A percentile compares a stretch with the other conserved stretches of the same genome.
phyloP scores from a whole-genome alignment of 371 early-diverging fungal genomes.

The Mucor piriformis region DNA sequence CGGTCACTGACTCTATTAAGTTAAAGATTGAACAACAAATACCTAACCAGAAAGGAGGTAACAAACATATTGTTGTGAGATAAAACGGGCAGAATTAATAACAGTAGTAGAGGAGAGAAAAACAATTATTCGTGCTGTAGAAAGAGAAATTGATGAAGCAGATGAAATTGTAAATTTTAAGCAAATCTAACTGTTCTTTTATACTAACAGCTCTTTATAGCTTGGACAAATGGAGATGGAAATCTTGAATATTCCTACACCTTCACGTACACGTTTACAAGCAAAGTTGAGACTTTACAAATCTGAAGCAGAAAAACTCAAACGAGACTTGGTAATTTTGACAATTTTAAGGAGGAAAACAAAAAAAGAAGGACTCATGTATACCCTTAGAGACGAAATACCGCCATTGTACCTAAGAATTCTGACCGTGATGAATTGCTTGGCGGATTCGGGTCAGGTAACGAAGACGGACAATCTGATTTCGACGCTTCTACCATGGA shows the following conservation, averaged over 20 bases:
- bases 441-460: conserved; percentile 50
- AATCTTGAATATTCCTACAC: conserved; percentile 72
- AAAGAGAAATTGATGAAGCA: conserved; percentile 90
- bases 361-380: no score
- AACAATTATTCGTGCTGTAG: conserved; percentile 70
- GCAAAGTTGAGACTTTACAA: conserved; percentile 76
- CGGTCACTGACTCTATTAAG: conserved; percentile 63
- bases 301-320: conserved; percentile 75
- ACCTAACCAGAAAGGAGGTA: conserved; percentile 65
- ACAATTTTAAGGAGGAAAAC: no score
- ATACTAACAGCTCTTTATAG: conserved; percentile 35
- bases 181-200: not conserved
- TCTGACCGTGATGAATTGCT: conserved; percentile 70
- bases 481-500: conserved; percentile 72
- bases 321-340: conserved; percentile 78
- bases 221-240: conserved; percentile 93
- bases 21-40: conserved; percentile 66
- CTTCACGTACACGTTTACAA: conserved; percentile 68
- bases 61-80: not conserved
- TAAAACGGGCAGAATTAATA: not conserved
- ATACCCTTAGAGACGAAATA: conserved; percentile 39
- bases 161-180: conserved; percentile 79
- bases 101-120: conserved; percentile 67
- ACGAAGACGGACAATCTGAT: conserved; percentile 42
- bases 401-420: conserved; percentile 43